These are phyloP conservation scores for Aspergillus ibericus DNA, from an alignment of 2,329 filamentous ascomycete genomes.

Conservation along the genomic window DNA sequence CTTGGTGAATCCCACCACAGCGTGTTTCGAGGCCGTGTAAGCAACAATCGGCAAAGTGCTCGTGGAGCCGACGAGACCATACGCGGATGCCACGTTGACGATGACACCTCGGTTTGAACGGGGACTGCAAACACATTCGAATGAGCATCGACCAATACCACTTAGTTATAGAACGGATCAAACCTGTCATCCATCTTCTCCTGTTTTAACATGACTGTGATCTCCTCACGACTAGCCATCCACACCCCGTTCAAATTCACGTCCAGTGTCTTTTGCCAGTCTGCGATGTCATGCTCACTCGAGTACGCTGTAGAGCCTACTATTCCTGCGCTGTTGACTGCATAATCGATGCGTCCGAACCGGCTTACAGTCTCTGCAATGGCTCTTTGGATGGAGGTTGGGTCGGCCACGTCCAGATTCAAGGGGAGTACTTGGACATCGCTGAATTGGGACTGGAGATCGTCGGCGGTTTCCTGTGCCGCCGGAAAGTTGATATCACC, in stretches of 20 bases:
- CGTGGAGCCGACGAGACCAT: not conserved
- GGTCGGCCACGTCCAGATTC: conserved; percentile 2
- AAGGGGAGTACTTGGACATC: not conserved
- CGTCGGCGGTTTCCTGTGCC: not conserved
- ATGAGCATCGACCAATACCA: not conserved
- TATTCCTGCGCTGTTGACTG: conserved; percentile 8
- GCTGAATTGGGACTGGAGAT: not conserved
- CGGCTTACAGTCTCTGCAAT: not conserved
- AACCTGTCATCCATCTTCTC: conserved; percentile 2
- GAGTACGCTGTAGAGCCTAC: not conserved
- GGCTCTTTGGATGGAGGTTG: not conserved
- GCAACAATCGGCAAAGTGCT: conserved; percentile 5
- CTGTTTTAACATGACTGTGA: conserved; percentile 12
- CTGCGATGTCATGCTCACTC: not conserved
- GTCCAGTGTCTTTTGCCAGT: conserved; percentile 1
- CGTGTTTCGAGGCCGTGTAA: conserved; percentile 37
- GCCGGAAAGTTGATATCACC: not conserved
- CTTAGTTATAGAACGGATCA: too few species aligned
- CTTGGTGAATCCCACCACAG: conserved; percentile 41
- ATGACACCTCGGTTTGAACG: conserved; percentile 7
- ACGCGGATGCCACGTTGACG: conserved; percentile 10
- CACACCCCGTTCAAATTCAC: conserved; percentile 8
- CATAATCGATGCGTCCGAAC: conserved; percentile 8
- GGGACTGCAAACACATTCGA: not conserved
- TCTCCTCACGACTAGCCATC: conserved; percentile 8